Conservation (phyloP, 805 yeast genomes). For the Candida succiphila region DNA sequence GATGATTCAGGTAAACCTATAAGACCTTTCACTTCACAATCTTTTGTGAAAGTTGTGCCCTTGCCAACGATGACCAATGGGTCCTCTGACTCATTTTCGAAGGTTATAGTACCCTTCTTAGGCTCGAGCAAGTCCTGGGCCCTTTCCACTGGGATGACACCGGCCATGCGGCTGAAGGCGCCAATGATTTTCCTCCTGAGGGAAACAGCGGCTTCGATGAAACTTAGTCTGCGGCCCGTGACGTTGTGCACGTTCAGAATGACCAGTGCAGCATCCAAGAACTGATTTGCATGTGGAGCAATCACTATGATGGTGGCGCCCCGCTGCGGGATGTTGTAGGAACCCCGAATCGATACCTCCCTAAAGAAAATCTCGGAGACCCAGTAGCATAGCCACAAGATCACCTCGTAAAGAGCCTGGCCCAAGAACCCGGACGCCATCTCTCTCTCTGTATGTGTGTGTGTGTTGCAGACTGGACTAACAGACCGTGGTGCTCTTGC, state of each 20-base stretch:
- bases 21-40: conserved; percentile 57
- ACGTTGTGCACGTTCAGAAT: conserved; percentile 63
- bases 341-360: conserved; percentile 83
- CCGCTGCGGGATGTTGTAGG: conserved; percentile 51
- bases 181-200: conserved; percentile 64
- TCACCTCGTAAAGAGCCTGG: conserved; percentile 10
- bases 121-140: conserved; percentile 71
- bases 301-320: conserved; percentile 92
- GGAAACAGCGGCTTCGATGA: conserved; percentile 79
- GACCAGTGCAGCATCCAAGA: conserved; percentile 57
- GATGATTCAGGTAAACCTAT: conserved; percentile 68
- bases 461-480: too few relatives aligned
- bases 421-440: neutral
- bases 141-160: conserved; percentile 85
- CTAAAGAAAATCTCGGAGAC: conserved; percentile 58
- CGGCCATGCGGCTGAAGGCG: conserved; percentile 58
- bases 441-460: neutral
- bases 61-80: conserved; percentile 52
- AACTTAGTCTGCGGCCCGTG: conserved; percentile 61
- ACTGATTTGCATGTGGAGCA: conserved; percentile 96
- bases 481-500: too few relatives aligned
- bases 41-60: conserved; percentile 56
- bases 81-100: conserved; percentile 37
- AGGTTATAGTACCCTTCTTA: conserved; percentile 40
- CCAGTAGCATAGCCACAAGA: conserved; percentile 19